Base-by-base conservation (phyloP, 345 rosid genomes). In the Microcos paniculata region DNA sequence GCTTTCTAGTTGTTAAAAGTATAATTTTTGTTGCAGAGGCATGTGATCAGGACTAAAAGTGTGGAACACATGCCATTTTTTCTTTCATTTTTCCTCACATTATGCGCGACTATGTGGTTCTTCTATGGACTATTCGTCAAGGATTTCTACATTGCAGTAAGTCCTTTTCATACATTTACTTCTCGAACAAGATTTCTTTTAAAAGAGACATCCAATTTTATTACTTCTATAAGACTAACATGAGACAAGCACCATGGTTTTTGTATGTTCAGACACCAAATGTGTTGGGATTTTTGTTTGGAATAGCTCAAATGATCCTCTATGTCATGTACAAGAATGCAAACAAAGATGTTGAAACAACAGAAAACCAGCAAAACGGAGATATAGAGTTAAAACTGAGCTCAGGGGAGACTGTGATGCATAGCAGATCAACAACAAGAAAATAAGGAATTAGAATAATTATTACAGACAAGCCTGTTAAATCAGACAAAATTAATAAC, bases 11-110 rank as follows among this genome's bases (percentile, higher is more conserved):
- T 53, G 26, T 19, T 24, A 14, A 23, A 56, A 11, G 30, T 4
- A 26, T 58, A 21, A 23, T 4, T 62, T 72, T 6, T 55, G 16
- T 16, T 81, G 77, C 92, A 95, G 98, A 88, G 86, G 66, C 81
- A 78, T 75, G 97, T 96, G 23, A 88, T 96, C 38, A 86, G 72
- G 82, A 93, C 97, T 9, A 93, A 83, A 76, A 93, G 96, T 78
- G 98, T 90, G 58, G 96, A 95, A 79, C 88, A 80, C 88, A 93
- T 95, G 99, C 94, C 98, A n/a, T 80, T 93, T 72, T 66, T 79
- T 30, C 83, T 90, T 9, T 96, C 99, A 23, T 72, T 90, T 46
- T 88, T 85, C 82, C 90, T 93, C 18, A 90, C 94, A 9, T 77
- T 96, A 12, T 88, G 90, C 33, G 96, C 98, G 48, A 82, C 86